phyloP scores from a whole-genome alignment of 768 basidiomycete genomes.

The Calocybe indica region DNA sequence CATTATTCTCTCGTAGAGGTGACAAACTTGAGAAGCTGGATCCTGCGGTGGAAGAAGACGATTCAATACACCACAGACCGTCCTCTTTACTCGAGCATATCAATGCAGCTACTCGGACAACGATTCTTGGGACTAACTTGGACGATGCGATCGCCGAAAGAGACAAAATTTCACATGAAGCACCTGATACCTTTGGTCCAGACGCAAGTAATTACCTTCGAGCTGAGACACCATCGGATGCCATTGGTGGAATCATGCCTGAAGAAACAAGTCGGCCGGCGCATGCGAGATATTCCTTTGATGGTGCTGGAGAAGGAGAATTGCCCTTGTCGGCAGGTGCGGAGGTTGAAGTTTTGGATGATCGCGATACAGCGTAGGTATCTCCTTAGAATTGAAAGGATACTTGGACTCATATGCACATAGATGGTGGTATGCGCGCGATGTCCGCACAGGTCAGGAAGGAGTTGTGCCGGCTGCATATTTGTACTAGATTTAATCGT shows the following conservation, averaged over 20 bases:
- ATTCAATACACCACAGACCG: constrained; percentile 72
- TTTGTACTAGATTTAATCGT: constrained; percentile 59
- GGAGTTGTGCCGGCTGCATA: constrained; percentile 92
- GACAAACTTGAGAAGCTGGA: constrained; percentile 66
- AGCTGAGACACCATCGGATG: constrained; percentile 78
- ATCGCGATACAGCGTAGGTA: constrained; percentile 73
- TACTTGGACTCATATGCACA: constrained; percentile 11
- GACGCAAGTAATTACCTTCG: constrained; percentile 76
- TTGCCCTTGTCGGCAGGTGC: constrained; percentile 61
- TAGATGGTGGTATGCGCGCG: constrained; percentile 95
- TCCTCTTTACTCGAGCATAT: constrained; percentile 88
- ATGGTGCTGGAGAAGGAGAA: constrained; percentile 75
- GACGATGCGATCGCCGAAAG: constrained; percentile 44
- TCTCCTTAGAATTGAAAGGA: not conserved
- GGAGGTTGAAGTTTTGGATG: constrained; percentile 74
- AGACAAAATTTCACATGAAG: constrained; percentile 31
- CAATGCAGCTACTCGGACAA: constrained; percentile 82
- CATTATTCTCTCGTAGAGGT: constrained; percentile 77
- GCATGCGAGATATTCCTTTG: constrained; percentile 80
- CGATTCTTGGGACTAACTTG: constrained; percentile 59
- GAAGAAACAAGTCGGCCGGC: constrained; percentile 72
- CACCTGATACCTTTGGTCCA: constrained; percentile 58
- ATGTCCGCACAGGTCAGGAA: constrained; percentile 71
- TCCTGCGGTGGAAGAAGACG: constrained; percentile 60
- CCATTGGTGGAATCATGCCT: constrained; percentile 52